Conservation (phyloP, 208 protist species). For the Leishmania braziliensis region DNA sequence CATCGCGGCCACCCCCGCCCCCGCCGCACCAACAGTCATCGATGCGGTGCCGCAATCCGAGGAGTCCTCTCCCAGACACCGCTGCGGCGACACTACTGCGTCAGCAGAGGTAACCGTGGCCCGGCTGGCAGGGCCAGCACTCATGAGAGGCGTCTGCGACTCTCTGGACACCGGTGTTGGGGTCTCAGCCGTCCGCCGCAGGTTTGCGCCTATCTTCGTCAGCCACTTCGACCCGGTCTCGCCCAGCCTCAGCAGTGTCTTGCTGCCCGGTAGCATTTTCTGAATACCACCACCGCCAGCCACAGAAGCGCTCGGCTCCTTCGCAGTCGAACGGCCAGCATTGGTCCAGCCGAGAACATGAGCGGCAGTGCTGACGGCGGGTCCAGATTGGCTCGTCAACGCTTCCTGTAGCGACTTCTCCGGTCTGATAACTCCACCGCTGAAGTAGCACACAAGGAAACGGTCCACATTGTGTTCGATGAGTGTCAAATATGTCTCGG, state of each 20-base stretch:
- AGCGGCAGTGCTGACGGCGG: not conserved
- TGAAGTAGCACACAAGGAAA: slow-evolving; percentile 54
- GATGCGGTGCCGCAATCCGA: not conserved
- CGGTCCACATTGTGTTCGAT: slow-evolving; percentile 66
- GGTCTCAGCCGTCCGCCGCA: slow-evolving; percentile 7
- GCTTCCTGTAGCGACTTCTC: slow-evolving; percentile 29
- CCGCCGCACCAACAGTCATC: not conserved
- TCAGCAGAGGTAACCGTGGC: not conserved
- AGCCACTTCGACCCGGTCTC: slow-evolving; percentile 34
- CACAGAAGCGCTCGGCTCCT: not conserved
- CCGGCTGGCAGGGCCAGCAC: not conserved
- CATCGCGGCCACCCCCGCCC: not conserved
- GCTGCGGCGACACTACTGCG: not conserved
- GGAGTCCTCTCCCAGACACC: not conserved
- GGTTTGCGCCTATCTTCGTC: slow-evolving; percentile 17
- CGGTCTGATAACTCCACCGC: slow-evolving; percentile 16
- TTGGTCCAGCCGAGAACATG: not conserved
- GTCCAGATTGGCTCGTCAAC: slow-evolving; percentile 5
- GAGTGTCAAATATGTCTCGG: slow-evolving; percentile 59
- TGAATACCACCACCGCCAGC: slow-evolving; percentile 16
- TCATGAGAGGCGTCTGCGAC: not conserved
- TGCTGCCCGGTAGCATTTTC: slow-evolving; percentile 26
- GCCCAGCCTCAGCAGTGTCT: slow-evolving; percentile 19
- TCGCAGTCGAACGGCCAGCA: not conserved
- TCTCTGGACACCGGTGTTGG: slow-evolving; percentile 8